These are phyloP conservation scores for Podila horticola DNA, from an alignment of 192 early-diverging fungal genomes.

Conservation along the genomic window DNA sequence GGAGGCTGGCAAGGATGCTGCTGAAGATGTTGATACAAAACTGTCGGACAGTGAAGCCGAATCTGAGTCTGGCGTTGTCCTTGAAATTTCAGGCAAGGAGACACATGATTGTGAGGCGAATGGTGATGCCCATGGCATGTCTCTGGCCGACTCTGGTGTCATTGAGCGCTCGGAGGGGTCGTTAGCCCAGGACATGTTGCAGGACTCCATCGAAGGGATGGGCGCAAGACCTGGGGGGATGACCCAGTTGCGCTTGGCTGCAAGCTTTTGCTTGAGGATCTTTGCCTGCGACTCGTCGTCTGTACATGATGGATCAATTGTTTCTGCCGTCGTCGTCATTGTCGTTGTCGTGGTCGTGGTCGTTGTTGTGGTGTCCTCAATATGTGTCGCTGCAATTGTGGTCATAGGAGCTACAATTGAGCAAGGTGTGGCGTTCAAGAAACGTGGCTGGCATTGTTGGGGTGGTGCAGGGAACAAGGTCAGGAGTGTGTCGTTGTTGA, in stretches of 20 bases:
- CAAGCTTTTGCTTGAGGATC: background rate
- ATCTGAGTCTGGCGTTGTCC: background rate
- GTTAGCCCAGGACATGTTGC: background rate
- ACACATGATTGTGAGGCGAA: background rate
- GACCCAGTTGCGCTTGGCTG: background rate
- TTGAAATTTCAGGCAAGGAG: background rate
- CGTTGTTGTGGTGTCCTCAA: background rate
- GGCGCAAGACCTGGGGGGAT: slow-evolving; percentile 5
- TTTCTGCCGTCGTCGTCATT: background rate
- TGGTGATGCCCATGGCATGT: no score
- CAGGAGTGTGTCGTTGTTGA: slow-evolving; percentile 25
- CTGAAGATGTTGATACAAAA: background rate
- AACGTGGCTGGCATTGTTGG: background rate
- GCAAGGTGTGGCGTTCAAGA: background rate
- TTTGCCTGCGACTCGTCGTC: background rate
- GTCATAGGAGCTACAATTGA: background rate
- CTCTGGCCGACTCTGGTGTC: no score
- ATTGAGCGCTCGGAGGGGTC: background rate
- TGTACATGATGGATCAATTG: background rate
- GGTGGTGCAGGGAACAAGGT: slow-evolving; percentile 32
- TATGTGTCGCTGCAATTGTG: background rate
- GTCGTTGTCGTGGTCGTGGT: background rate
- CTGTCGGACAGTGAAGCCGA: background rate
- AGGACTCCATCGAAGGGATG: background rate
- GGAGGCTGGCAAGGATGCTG: background rate